A percentile compares a stretch with the other conserved stretches of the same genome.
Conservation (phyloP, 805 yeast genomes). For the Clavispora phyllophila region DNA sequence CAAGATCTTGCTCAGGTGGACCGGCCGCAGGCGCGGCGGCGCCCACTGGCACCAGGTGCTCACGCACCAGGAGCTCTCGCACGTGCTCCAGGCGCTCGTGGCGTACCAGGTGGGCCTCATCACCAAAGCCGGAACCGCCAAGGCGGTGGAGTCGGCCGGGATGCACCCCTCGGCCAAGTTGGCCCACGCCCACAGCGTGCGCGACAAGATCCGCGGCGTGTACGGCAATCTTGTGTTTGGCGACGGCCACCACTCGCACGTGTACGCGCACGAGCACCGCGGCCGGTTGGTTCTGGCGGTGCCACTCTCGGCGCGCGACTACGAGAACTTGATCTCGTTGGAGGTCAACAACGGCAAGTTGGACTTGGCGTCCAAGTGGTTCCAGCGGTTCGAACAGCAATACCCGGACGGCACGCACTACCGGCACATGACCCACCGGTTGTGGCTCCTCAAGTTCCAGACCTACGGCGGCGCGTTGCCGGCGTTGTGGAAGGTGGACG, state of each 20-base stretch:
- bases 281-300: constrained; percentile 5
- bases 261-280: constrained; percentile 4
- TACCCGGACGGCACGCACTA: constrained; percentile 10
- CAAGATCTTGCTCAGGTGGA: constrained; percentile 8
- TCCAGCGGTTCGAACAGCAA: constrained; percentile 26
- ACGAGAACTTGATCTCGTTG: constrained; percentile 33
- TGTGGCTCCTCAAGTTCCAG: constrained; percentile 35
- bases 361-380: constrained; percentile 39
- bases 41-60: constrained; percentile 8
- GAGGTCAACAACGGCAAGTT: constrained; percentile 32
- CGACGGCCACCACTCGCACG: constrained; percentile 2
- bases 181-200: constrained; percentile 8
- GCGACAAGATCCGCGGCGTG: constrained; percentile 12
- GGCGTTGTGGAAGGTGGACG: constrained; percentile 24
- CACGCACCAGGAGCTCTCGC: constrained; percentile 9
- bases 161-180: neutral
- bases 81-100: constrained; percentile 8
- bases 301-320: constrained; percentile 22
- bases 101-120: constrained; percentile 10
- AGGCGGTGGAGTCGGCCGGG: constrained; percentile 1
- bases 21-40: constrained; percentile 4
- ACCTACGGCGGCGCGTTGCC: constrained; percentile 30
- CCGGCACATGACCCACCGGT: constrained; percentile 22
- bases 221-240: constrained; percentile 11
- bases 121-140: constrained; percentile 6